Base-by-base conservation (phyloP, 2,329 filamentous ascomycete species). In the Paecilomyces variotii region DNA sequence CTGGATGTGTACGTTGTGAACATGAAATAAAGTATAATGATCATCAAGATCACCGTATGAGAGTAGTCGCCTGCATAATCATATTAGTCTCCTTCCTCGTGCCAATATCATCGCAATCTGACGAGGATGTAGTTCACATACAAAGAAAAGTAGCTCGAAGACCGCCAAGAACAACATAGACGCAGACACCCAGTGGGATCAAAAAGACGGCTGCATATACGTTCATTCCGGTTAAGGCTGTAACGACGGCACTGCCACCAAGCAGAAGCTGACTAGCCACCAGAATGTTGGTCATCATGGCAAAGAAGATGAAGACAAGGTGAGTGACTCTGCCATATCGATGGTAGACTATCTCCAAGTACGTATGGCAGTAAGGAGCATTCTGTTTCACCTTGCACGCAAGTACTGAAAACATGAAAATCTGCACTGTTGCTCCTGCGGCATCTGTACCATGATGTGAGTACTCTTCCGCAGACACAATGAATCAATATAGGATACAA, bases 141-240 rank as follows among this genome's bases (percentile, higher is more conserved):
- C 51, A 53, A 7, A 53, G 51, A n/a, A 53, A 79, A 0, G 77
- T 79, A 1, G 74, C 74, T 58, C 76, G 66, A 34, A 79, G 64
- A 2, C 73, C 73, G 9, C 73, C 72, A 4, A 71, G 64, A 10
- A 74, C 66, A 3, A 74, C 72, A 57, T 74, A 75, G 5, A 69
- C 65, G 39, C 67, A 67, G 9, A 74, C 76, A 9, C 75, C 76
- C 7, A 74, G 65, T 1, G 76, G 76, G 26, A 79, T 74, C 12
- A 79, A 63, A 55, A 78, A 78, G 19, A 74, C 72, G 2, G 74
- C 74, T n/a, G 74, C 76, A 61, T 73, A 76, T 4, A 76, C 73
- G 54, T 76, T 74, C 70, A 78, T 76, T 2, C 75, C 76, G 10
- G 59, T 61, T 54, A 78, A 61, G 7, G 70, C 66, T 7, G 75